Percentiles rank a stretch among this genome's conserved stretches.
These are phyloP conservation scores for Ceriops decandra DNA, from an alignment of 345 rosid genomes.

Conservation along the genomic window DNA sequence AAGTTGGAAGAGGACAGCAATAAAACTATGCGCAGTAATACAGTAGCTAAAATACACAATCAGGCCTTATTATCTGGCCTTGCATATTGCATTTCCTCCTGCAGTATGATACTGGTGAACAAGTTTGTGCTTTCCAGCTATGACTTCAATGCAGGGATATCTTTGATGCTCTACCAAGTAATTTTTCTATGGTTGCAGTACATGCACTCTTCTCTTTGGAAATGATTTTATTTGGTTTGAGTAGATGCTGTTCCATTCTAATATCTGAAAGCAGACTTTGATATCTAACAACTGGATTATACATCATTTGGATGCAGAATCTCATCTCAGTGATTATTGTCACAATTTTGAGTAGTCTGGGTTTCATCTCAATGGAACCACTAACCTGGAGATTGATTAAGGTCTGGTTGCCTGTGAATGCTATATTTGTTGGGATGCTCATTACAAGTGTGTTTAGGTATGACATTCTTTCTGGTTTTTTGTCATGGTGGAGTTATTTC, in stretches of 20 bases:
- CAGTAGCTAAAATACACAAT: slow-evolving; percentile 47
- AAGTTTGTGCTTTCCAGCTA: slow-evolving; percentile 93
- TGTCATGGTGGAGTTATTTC: background rate
- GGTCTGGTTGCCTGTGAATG: slow-evolving; percentile 95
- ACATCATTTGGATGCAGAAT: slow-evolving; percentile 57
- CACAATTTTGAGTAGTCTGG: slow-evolving; percentile 55
- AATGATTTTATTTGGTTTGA: slow-evolving; percentile 1
- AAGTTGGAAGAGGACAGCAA: slow-evolving; percentile 55
- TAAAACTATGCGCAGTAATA: slow-evolving; percentile 41
- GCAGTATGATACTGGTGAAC: slow-evolving; percentile 95
- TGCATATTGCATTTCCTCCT: slow-evolving; percentile 92
- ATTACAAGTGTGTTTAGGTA: slow-evolving; percentile 99
- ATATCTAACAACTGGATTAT: slow-evolving; percentile 10
- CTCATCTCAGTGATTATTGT: slow-evolving; percentile 84
- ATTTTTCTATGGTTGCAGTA: slow-evolving; percentile 5
- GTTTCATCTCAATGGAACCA: slow-evolving; percentile 80
- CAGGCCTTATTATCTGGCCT: slow-evolving; percentile 82
- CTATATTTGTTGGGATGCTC: slow-evolving; percentile 97
- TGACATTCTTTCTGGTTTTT: slow-evolving; percentile 1
- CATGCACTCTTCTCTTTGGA: background rate
- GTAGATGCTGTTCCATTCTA: slow-evolving; percentile 7
- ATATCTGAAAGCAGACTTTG: background rate
- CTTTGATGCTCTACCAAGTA: slow-evolving; percentile 97
- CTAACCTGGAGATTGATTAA: slow-evolving; percentile 75
- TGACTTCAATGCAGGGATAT: slow-evolving; percentile 89